Evolutionary conservation across 768 basidiomycete genomes (phyloP), one percentile per base, ranked within the genome.

Genomic region (Daedaleopsis nitida): DNA sequence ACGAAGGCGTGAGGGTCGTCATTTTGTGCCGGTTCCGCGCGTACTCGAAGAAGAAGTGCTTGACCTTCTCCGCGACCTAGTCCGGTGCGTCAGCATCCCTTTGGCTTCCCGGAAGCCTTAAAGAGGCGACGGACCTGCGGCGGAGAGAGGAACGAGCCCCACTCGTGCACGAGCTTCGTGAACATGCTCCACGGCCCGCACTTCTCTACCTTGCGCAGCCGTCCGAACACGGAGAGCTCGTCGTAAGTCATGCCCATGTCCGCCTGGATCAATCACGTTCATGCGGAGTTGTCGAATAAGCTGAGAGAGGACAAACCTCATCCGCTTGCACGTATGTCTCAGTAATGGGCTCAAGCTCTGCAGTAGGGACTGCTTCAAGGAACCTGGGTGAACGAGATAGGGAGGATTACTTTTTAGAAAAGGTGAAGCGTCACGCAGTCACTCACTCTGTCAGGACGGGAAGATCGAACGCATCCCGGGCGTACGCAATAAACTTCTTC

Each of bases 181-280:
- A 96, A 99, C 80, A 90, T 98, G 79, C 92, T 92, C 76, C 96
- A 98, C 2, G 97, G 96, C 3, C 97, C 97, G 72, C 94, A 95
- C 77, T 98, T 98, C 69, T 97, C 95, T 43, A 96, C 85, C 76
- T 99, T 98, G 55, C 97, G 86, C 24, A 99, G 81, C 32, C 96
- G 82, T 24, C 96, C 97, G 67, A 95, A 96, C 19, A 94, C 85
- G 12, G 94, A 96, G 19, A 99, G 81, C 67, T 98, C 97, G 66
- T 98, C 91, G 70, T 98, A 98, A 0, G 96, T 97, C 97, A 98
- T 98, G 10, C 96, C 96, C 96, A 98, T 98, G 69, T 98, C 96
- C 17, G 85, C 94, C 93, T 94, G 64, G 7, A 52, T 2, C 47
- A 19, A 39, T 23, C 38, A 34, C 27, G 12, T 0, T 24, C 2